phyloP scores from a whole-genome alignment of 768 basidiomycete genomes.

The Thelephora aurantiotincta region DNA sequence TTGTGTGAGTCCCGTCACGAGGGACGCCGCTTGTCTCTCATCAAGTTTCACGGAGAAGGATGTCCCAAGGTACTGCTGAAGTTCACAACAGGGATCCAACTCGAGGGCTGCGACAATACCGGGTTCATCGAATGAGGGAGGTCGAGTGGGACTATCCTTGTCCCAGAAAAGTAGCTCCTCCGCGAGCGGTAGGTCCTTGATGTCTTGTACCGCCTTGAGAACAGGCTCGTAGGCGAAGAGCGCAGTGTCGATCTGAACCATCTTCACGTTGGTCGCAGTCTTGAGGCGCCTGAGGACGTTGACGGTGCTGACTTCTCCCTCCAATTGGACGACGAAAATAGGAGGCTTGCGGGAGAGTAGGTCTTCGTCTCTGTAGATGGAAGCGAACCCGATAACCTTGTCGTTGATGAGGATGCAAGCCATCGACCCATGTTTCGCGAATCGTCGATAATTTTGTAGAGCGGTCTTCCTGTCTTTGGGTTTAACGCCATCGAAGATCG shows the following conservation, averaged over 20 bases:
- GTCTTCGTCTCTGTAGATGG: slow-evolving; percentile 38
- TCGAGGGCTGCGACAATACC: slow-evolving; percentile 17
- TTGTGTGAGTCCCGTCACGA: slow-evolving; percentile 41
- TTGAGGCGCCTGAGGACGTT: slow-evolving; percentile 28
- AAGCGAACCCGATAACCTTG: slow-evolving; percentile 37
- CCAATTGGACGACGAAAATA: slow-evolving; percentile 36
- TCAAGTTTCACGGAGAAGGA: slow-evolving; percentile 34
- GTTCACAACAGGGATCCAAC: slow-evolving; percentile 22
- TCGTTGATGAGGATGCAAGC: slow-evolving; percentile 35
- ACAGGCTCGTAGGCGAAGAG: slow-evolving; percentile 52
- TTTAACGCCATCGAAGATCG: slow-evolving; percentile 11
- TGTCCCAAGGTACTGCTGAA: slow-evolving; percentile 24
- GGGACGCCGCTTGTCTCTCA: slow-evolving; percentile 26
- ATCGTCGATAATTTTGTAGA: slow-evolving; percentile 23
- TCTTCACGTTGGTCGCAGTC: slow-evolving; percentile 20
- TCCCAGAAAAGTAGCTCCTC: slow-evolving; percentile 44
- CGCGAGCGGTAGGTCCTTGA: slow-evolving; percentile 28
- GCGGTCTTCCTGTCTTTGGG: slow-evolving; percentile 24
- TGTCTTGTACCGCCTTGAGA: slow-evolving; percentile 38
- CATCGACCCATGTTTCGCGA: slow-evolving; percentile 40
- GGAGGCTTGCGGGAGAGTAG: slow-evolving; percentile 34
- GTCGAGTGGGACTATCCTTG: slow-evolving; percentile 8
- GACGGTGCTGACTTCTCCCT: slow-evolving; percentile 24
- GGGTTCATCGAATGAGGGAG: neutral
- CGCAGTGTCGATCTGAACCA: slow-evolving; percentile 46